Base-by-base conservation (phyloP, 192 early-diverging fungal genomes). In the Rhizophlyctis rosea region DNA sequence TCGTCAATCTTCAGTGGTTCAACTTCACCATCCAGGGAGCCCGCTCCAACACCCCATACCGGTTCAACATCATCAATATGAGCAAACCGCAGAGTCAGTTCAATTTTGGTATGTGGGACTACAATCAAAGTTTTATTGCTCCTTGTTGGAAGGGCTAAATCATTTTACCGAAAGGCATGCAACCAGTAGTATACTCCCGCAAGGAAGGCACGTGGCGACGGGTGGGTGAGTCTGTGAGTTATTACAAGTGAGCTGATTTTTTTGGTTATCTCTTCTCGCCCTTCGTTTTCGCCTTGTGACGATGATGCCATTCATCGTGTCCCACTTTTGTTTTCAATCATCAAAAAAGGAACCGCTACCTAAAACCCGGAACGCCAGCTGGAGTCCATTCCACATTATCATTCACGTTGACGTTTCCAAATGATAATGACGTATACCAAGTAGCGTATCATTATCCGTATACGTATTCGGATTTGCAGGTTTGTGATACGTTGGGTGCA, bases 391-490 rank as follows among this genome's bases (percentile, higher is more conserved):
- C 77, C 9, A 82, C 77, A 3, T 69, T 82, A 1, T 54, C 69
- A 27, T 77, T 83, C 39, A 49, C 54, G 14, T 28, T 76, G n/a
- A 53, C 63, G 36, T 59, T 62, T 5, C 50, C 34, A 28, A 34
- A 65, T 44, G 60, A 31, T 34, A 39, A 64, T 29, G 81, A 83
- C 55, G 70, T 56, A n/a, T 65, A 62, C 21, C 77, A 48, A 27
- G 47, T 83, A 39, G 81, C 81, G 2, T 83, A 83, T 59, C 78
- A 80, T 55, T 83, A 83, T 49, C 81, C 81, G 34, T 83, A 83
- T 54, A 83, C 81, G 5, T 75, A 69, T 24, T 67, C 75, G 2
- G 77, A 82, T 49, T 58, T 80, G 27, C 75, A 69, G 59, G 29
- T 65, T n/a, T n/a, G n/a, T n/a, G n/a, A n/a, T n/a, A n/a, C n/a